These are phyloP conservation scores for Tricholoma hemisulphureum DNA, from an alignment of 768 basidiomycete genomes.

Conservation along the genomic window DNA sequence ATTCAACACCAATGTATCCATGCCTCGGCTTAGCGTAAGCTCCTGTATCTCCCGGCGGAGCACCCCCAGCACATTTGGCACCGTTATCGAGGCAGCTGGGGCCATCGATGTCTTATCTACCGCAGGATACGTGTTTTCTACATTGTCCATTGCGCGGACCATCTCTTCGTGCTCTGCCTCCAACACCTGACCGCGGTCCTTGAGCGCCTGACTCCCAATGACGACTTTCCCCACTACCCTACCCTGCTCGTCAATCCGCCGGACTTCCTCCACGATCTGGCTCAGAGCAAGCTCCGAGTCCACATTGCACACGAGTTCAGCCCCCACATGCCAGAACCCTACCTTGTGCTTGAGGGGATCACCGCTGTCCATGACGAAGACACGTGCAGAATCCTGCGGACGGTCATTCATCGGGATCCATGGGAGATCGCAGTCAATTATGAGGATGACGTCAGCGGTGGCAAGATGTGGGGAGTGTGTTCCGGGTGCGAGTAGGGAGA, in stretches of 20 bases:
- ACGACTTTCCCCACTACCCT: slow-evolving; percentile 3
- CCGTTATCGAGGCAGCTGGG: slow-evolving; percentile 32
- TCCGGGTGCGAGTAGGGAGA: slow-evolving; percentile 46
- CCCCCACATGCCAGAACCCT: slow-evolving; percentile 53
- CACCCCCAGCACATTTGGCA: slow-evolving; percentile 48
- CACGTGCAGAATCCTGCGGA: slow-evolving; percentile 42
- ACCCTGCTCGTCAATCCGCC: slow-evolving; percentile 22
- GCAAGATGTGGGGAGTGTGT: slow-evolving; percentile 47
- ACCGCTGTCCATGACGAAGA: slow-evolving; percentile 58
- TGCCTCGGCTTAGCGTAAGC: slow-evolving; percentile 38
- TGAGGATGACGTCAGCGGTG: slow-evolving; percentile 59
- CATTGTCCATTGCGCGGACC: slow-evolving; percentile 22
- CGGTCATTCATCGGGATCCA: slow-evolving; percentile 56
- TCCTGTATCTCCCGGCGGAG: slow-evolving; percentile 43
- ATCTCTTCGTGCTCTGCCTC: slow-evolving; percentile 22
- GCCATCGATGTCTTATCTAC: background rate
- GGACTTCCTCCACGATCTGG: slow-evolving; percentile 43
- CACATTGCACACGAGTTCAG: slow-evolving; percentile 59
- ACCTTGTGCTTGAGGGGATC: slow-evolving; percentile 22
- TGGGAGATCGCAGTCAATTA: slow-evolving; percentile 65
- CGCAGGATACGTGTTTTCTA: slow-evolving; percentile 28
- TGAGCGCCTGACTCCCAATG: slow-evolving; percentile 14
- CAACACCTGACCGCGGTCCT: slow-evolving; percentile 12
- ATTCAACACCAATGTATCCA: slow-evolving; percentile 50
- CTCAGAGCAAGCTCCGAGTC: slow-evolving; percentile 51